phyloP scores from a whole-genome alignment of 139 green algal genomes.

The Coelastrella sp. region DNA sequence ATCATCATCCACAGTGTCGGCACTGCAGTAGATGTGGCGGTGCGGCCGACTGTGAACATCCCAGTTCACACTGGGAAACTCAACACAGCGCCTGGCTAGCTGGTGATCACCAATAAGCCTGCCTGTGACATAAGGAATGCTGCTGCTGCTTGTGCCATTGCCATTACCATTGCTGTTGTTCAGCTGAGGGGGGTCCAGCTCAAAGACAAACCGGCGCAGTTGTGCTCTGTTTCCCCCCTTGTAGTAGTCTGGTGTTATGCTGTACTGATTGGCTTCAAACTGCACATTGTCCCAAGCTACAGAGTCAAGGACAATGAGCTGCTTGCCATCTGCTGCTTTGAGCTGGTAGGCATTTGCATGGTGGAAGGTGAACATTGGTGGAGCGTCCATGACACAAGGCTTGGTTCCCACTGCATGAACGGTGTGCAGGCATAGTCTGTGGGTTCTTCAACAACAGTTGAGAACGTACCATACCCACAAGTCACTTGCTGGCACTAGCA shows the following conservation, averaged over 20 bases:
- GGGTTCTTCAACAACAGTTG: too few relatives aligned
- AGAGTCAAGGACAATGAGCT: slow-evolving; percentile 68
- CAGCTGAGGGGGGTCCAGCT: slow-evolving; percentile 48
- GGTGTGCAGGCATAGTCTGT: too few relatives aligned
- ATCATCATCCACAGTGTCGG: slow-evolving; percentile 59
- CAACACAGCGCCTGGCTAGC: slow-evolving; percentile 59
- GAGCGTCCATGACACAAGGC: slow-evolving; percentile 33
- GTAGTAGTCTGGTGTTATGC: slow-evolving; percentile 43
- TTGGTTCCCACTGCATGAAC: slow-evolving; percentile 20
- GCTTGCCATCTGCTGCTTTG: not conserved
- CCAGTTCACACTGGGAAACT: slow-evolving; percentile 66
- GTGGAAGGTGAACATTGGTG: slow-evolving; percentile 81
- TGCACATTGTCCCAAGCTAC: slow-evolving; percentile 66
- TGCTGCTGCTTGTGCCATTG: not conserved
- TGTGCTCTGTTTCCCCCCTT: slow-evolving; percentile 49
- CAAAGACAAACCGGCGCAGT: slow-evolving; percentile 60
- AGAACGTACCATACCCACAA: too few relatives aligned
- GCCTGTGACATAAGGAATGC: too few relatives aligned
- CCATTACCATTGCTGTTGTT: slow-evolving; percentile 4
- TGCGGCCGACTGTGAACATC: slow-evolving; percentile 43
- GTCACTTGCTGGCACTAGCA: too few relatives aligned
- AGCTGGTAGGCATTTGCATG: slow-evolving; percentile 77
- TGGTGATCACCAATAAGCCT: not conserved
- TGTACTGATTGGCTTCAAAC: slow-evolving; percentile 61
- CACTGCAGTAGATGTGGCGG: slow-evolving; percentile 56